Evolutionary conservation across 257 asterid species (phyloP).

Genomic region (Solanum chmielewskii): DNA sequence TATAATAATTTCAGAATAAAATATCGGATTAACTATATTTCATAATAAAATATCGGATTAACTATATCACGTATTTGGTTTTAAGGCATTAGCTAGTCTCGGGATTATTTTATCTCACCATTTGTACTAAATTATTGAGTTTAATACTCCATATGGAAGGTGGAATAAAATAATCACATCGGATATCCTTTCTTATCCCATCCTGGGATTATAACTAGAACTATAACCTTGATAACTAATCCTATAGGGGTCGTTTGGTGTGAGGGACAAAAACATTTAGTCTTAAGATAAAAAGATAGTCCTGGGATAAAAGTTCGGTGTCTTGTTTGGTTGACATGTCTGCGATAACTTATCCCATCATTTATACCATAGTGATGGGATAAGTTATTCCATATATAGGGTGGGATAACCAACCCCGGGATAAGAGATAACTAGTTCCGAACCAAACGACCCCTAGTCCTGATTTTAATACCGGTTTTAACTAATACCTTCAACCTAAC

Average conservation of each 20-base stretch:
- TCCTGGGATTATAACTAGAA: neutral
- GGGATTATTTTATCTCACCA: neutral
- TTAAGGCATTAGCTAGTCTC: neutral
- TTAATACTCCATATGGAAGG: neutral
- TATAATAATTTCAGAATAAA: neutral
- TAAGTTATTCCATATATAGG: no score
- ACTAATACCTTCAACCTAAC: neutral
- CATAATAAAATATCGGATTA: neutral
- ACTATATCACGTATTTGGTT: neutral
- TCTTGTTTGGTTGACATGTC: no score
- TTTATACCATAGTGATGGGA: no score
- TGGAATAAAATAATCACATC: neutral
- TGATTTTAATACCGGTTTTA: neutral
- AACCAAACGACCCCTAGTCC: neutral
- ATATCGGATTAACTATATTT: neutral
- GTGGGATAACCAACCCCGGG: no score
- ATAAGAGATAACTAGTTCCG: no score
- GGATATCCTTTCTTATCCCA: neutral
- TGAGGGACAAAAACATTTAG: no score
- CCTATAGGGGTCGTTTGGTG: neutral
- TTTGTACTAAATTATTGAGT: neutral
- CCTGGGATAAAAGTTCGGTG: no score
- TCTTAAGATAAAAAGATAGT: no score
- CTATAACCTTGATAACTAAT: neutral
- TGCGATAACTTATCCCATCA: no score